Percentiles rank a stretch among this genome's conserved stretches.
phyloP scores from a whole-genome alignment of 306 rosid genomes.

The Malus orientalis region DNA sequence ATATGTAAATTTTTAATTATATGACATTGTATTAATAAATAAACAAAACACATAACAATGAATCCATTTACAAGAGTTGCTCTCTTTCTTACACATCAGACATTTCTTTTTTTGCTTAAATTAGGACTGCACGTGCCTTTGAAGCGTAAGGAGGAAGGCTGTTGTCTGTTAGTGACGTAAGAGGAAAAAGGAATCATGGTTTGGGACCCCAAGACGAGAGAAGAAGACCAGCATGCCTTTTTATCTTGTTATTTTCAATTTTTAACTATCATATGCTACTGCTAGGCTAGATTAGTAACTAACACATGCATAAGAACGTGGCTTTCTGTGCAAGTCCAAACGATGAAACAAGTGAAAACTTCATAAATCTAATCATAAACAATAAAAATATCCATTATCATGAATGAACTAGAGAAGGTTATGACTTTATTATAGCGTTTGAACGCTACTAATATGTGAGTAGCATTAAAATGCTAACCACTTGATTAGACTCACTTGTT shows the following conservation, averaged over 20 bases:
- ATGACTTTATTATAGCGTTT: no score
- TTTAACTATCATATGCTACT: not conserved
- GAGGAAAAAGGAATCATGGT: slow-evolving; percentile 24
- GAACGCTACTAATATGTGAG: no score
- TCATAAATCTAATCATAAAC: not conserved
- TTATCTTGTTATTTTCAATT: not conserved
- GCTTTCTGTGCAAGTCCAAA: slow-evolving; percentile 26
- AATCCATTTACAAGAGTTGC: not conserved
- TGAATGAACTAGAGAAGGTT: not conserved
- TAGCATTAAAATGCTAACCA: no score
- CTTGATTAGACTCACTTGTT: no score
- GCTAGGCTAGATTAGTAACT: not conserved
- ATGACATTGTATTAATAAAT: no score
- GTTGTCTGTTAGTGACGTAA: slow-evolving; percentile 14
- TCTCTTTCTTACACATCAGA: not conserved
- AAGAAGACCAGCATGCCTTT: slow-evolving; percentile 13
- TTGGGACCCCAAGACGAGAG: slow-evolving; percentile 26
- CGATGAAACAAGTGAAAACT: not conserved
- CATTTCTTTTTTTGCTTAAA: slow-evolving; percentile 1
- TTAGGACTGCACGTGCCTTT: slow-evolving; percentile 37
- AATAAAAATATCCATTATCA: not conserved
- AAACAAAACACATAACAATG: not conserved
- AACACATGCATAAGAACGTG: slow-evolving; percentile 18
- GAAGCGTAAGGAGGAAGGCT: slow-evolving; percentile 43
- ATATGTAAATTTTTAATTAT: not conserved